Percentiles rank a stretch among this genome's conserved stretches.
These are phyloP conservation scores for Zygosaccharomyces sapae DNA, from an alignment of 1,139 yeast genomes.

Conservation along the genomic window DNA sequence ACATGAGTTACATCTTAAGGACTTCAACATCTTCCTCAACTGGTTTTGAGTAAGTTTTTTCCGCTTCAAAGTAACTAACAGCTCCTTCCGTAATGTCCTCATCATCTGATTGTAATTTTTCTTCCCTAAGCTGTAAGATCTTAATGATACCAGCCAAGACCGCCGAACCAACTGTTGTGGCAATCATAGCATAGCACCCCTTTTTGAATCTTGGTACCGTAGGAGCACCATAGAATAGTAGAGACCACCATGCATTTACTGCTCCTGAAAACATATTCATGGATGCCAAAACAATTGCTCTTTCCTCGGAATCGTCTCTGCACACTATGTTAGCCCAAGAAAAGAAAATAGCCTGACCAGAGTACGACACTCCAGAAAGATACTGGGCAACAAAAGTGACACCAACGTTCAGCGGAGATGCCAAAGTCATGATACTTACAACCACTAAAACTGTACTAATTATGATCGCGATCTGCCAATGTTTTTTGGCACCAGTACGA, in stretches of 20 bases:
- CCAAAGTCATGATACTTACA: conserved; percentile 43
- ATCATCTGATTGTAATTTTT: conserved; percentile 12
- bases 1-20: background rate
- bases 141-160: conserved; percentile 26
- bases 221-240: conserved; percentile 48
- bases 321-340: conserved; percentile 60
- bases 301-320: conserved; percentile 50
- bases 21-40: conserved; percentile 2
- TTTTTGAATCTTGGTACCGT: conserved; percentile 48
- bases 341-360: conserved; percentile 56
- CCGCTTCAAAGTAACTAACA: conserved; percentile 2
- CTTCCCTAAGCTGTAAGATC: conserved; percentile 36
- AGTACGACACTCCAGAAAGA: conserved; percentile 50
- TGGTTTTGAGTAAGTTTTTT: background rate
- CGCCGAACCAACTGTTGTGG: conserved; percentile 42
- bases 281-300: conserved; percentile 56
- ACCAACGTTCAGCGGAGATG: conserved; percentile 37
- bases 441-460: conserved; percentile 43
- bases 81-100: conserved; percentile 6
- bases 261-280: conserved; percentile 64
- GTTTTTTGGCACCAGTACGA: conserved; percentile 42
- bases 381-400: conserved; percentile 53
- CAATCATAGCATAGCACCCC: conserved; percentile 56
- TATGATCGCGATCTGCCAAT: conserved; percentile 47
- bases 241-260: conserved; percentile 61